Base-by-base conservation (phyloP, 345 rosid genomes). In the Laguncularia racemosa region DNA sequence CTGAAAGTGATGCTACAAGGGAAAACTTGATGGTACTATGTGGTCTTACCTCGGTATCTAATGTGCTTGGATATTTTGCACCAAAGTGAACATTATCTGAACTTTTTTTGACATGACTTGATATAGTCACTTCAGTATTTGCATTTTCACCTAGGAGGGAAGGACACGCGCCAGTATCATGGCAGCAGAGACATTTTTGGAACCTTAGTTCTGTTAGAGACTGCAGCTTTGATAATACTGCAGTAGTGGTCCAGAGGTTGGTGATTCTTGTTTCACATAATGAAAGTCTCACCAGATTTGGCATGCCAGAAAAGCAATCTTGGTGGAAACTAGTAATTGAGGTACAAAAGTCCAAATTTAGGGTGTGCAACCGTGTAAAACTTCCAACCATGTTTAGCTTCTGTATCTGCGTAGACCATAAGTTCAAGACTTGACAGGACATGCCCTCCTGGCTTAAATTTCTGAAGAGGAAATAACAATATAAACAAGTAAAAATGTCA, bases 261-360 rank as follows among this genome's bases (percentile, higher is more conserved):
- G 74, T 57, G 50, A 81, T 73, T 65, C 83, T 67, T 20, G 83
- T 76, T 74, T 71, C 86, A 13, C 87, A 81, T 79, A 81, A 71
- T 20, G 87, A 81, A 46, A 81, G 74, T 44, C 64, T 21, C 59
- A 33, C 66, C 67, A 81, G 73, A 56, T 71, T 76, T 11, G 87
- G 87, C 81, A 81, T 78, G 69, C 65, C 68, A 52, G 79, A 73
- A 64, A 81, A 81, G 62, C 83, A 81, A 52, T 78, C 83, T 64
- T 67, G 54, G n/a, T 71, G 79, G 60, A 81, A 71, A 62, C 67
- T 67, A 16, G 78, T 60, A 47, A 81, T 71, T 15, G 80, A 76
- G 21, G 81, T 70, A 60, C 83, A 76, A 16, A 78, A 78, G 52
- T 78, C 83, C 70, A 81, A 60, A 58, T 74, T 81, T 21, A 81